Evolutionary conservation across 192 early-diverging fungal genomes (phyloP), one percentile per base, ranked within the genome.

Genomic region (Coemansia sp.): DNA sequence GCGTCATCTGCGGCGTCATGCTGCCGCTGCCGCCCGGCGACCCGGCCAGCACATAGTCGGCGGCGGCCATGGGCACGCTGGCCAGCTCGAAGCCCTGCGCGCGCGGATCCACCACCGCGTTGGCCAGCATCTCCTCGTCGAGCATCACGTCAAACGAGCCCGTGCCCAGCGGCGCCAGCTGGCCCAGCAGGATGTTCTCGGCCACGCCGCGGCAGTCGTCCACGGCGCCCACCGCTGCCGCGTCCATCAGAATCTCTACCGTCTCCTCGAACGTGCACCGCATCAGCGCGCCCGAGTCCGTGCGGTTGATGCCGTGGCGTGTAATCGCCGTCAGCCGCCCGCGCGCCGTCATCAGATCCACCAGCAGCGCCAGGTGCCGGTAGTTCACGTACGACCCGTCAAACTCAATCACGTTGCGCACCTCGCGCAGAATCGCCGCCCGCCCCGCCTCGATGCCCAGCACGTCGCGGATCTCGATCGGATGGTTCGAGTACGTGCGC

Each of bases 311-410:
- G 66, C 96, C 96, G 58, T 97, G 94, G 43, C 96, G 89, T 2
- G 94, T 94, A 62, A 99, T 99, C 21, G 96, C 90, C 84, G 95
- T 97, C 58, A 99, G 66, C 41, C 83, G 78, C 42, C 96, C 96
- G 21, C 89, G 83, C 28, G 91, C 84, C 7, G 93, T 95, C 96
- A 99, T 99, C 27, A 93, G 87, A 75, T 99, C 96, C 41, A 89
- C 89, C 49, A 99, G 85, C 66, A 97, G 75, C 20, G 94, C 86
- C 78, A 99, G 74, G 58, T 99, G 96, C 43, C 96, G 86, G 73
- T 97, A 96, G 80, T 99, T 99, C 56, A 99, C 94, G 82, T 97
- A 97, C 30, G 91, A 93, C 64, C 92, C 91, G 50, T 92, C 92
- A 55, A 88, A 90, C 81, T 96, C 87, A 60, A 99, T 93, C 50